These are phyloP conservation scores for Diplogelasinospora grovesii DNA, from an alignment of 495 filamentous ascomycete genomes.

Conservation along the genomic window DNA sequence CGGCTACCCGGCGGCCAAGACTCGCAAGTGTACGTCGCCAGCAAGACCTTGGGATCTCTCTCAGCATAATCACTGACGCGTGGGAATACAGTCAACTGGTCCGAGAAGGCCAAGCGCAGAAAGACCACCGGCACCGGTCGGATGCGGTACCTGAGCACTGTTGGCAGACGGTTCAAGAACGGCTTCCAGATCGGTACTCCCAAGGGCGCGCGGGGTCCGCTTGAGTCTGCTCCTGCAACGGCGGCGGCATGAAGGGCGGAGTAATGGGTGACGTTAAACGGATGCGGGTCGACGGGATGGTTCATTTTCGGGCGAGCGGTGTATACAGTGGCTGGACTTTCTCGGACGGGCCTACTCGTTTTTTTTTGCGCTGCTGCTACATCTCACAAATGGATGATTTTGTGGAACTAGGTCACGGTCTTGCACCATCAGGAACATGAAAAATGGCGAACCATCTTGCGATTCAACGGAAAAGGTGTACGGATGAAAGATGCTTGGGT, in stretches of 20 bases:
- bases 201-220: constrained; percentile 71
- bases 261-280: constrained; percentile 15
- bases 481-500: too few relatives aligned
- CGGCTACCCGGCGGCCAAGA: constrained; percentile 96
- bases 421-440: constrained; percentile 21
- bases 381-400: constrained; percentile 27
- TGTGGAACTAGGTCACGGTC: constrained; percentile 24
- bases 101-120: constrained; percentile 98
- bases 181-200: constrained; percentile 87
- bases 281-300: constrained; percentile 17
- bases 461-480: constrained; percentile 9
- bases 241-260: constrained; percentile 17
- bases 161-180: constrained; percentile 89
- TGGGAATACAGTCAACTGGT: constrained; percentile 77
- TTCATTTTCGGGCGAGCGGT: constrained; percentile 29
- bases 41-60: not conserved
- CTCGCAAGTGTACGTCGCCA: constrained; percentile 84
- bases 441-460: constrained; percentile 27
- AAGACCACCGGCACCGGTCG: constrained; percentile 97
- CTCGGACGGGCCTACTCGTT: constrained; percentile 19
- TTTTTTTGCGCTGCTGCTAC: constrained; percentile 24
- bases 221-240: constrained; percentile 15
- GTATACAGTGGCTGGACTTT: constrained; percentile 24
- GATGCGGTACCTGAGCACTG: constrained; percentile 82
- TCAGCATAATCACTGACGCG: constrained; percentile 12